phyloP scores from a whole-genome alignment of 1,139 yeast species.

The Torulaspora globosa region DNA sequence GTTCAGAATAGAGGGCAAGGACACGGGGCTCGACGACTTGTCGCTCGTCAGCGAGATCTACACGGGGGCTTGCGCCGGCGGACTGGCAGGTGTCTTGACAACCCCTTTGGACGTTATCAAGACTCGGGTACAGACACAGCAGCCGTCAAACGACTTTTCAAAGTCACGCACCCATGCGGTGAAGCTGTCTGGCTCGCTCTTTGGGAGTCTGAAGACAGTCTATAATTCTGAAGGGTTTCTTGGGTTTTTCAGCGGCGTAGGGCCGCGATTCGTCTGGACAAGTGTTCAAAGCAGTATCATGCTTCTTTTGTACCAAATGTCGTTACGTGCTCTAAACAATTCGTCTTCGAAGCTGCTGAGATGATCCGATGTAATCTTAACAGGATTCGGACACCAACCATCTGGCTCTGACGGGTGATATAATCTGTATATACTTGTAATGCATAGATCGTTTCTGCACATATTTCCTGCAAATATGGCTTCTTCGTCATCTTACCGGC shows the following conservation, averaged over 20 bases:
- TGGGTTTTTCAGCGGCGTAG: conserved; percentile 90
- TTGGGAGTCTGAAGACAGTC: conserved; percentile 60
- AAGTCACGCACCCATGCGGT: conserved; percentile 34
- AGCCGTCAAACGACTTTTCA: conserved; percentile 12
- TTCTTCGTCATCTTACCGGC: background rate
- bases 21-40: conserved; percentile 39
- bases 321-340: conserved; percentile 35
- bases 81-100: conserved; percentile 80
- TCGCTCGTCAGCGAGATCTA: conserved; percentile 60
- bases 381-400: background rate
- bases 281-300: conserved; percentile 92
- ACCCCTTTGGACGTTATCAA: conserved; percentile 90
- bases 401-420: background rate
- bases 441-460: background rate
- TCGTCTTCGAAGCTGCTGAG: conserved; percentile 6
- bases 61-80: conserved; percentile 97
- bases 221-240: conserved; percentile 69
- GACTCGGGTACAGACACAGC: conserved; percentile 84
- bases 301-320: conserved; percentile 75
- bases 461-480: background rate
- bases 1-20: conserved; percentile 37
- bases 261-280: conserved; percentile 96
- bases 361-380: background rate
- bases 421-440: conserved; percentile 3
- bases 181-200: conserved; percentile 49